Percentiles rank a stretch among this genome's conserved stretches.
These are phyloP conservation scores for Austroboletus novae-zelandiae DNA, from an alignment of 1,284 basidiomycete species.

Conservation along the genomic window DNA sequence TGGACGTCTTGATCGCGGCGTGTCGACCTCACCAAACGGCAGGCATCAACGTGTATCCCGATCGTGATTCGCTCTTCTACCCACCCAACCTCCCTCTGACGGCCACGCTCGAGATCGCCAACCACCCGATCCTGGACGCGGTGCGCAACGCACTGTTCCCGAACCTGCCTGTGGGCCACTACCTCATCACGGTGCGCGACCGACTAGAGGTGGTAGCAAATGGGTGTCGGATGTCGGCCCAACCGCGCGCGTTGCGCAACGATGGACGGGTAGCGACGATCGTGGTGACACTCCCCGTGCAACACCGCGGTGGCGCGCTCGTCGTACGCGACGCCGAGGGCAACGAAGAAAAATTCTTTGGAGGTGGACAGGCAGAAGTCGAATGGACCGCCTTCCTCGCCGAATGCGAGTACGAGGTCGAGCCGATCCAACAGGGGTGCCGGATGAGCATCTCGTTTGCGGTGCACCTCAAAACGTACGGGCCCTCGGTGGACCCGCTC, in stretches of 20 bases:
- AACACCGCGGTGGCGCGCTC: constrained; percentile 66
- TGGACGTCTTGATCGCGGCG: constrained; percentile 75
- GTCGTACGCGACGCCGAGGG: constrained; percentile 57
- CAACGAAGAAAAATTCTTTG: constrained; percentile 58
- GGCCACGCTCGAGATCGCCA: constrained; percentile 71
- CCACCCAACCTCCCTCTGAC: constrained; percentile 70
- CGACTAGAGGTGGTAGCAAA: constrained; percentile 64
- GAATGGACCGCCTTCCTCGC: constrained; percentile 74
- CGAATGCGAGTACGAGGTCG: constrained; percentile 72
- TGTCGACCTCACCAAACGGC: constrained; percentile 62
- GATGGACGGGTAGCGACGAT: constrained; percentile 73
- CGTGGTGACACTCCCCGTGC: constrained; percentile 68
- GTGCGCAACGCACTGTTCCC: constrained; percentile 69
- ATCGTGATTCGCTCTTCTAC: constrained; percentile 68
- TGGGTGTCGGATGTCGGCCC: constrained; percentile 57
- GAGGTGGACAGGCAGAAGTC: constrained; percentile 60
- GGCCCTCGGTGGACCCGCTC: constrained; percentile 59
- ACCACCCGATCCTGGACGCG: constrained; percentile 76
- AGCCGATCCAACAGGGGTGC: constrained; percentile 67
- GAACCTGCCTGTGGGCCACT: constrained; percentile 60
- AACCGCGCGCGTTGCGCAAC: constrained; percentile 49
- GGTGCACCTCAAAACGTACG: constrained; percentile 66
- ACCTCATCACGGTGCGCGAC: constrained; percentile 65
- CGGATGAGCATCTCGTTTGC: constrained; percentile 68
- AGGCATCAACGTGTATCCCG: constrained; percentile 53